A percentile compares a stretch with the other conserved stretches of the same genome.
These are phyloP conservation scores for Beauveria sp. DNA, from an alignment of 2,329 filamentous ascomycete species.

Conservation along the genomic window DNA sequence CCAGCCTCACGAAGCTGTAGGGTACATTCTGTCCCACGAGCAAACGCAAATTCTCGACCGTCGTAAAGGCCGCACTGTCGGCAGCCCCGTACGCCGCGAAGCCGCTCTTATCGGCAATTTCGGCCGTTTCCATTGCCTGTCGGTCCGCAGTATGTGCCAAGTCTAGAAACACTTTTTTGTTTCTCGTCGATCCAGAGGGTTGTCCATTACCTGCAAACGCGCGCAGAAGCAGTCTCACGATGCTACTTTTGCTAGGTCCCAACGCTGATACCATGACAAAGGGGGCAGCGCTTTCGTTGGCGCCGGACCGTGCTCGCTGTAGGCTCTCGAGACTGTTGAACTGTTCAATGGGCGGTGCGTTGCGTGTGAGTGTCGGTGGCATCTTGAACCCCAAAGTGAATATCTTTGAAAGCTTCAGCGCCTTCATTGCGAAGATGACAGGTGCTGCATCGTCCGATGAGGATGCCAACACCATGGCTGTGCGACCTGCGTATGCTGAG, in stretches of 20 bases:
- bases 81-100: conserved; percentile 74
- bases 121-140: conserved; percentile 58
- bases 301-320: conserved; percentile 42
- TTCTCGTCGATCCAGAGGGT: conserved; percentile 26
- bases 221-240: conserved; percentile 70
- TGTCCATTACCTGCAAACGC: conserved; percentile 49
- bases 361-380: conserved; percentile 50
- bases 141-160: conserved; percentile 50
- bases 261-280: conserved; percentile 78
- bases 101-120: conserved; percentile 64
- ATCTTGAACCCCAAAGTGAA: conserved; percentile 79
- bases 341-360: conserved; percentile 63
- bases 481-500: conserved; percentile 68
- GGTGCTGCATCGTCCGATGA: conserved; percentile 69
- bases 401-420: conserved; percentile 67
- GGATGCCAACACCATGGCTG: conserved; percentile 67
- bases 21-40: conserved; percentile 81
- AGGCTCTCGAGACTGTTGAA: conserved; percentile 67
- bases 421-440: conserved; percentile 70
- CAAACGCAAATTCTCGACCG: conserved; percentile 69
- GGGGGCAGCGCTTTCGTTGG: conserved; percentile 46
- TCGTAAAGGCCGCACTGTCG: conserved; percentile 77
- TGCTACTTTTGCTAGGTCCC: conserved; percentile 67
- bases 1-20: conserved; percentile 77
- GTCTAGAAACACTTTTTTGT: conserved; percentile 70